Conservation (phyloP, 2,329 filamentous ascomycete genomes). For the Didymella arachidicola region DNA sequence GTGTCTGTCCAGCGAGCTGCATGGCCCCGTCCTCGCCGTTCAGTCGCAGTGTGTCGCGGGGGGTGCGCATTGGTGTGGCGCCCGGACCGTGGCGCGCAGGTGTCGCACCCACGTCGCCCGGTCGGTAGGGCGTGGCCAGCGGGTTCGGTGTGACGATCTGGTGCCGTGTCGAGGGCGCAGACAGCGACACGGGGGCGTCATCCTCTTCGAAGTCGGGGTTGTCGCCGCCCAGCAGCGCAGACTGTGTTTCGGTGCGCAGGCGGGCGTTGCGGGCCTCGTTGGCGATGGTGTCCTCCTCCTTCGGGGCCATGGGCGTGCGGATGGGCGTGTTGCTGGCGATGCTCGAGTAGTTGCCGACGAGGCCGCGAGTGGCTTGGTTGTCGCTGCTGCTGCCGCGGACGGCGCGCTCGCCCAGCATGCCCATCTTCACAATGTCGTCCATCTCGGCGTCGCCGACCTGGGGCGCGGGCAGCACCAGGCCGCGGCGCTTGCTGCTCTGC, state of each 20-base stretch:
- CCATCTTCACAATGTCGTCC: slow-evolving; percentile 99
- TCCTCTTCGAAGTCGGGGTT: slow-evolving; percentile 90
- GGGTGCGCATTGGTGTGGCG: slow-evolving; percentile 85
- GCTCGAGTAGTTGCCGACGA: slow-evolving; percentile 85
- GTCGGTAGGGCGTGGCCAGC: slow-evolving; percentile 84
- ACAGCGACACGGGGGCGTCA: slow-evolving; percentile 82
- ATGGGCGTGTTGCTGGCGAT: slow-evolving; percentile 86
- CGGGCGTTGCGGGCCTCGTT: slow-evolving; percentile 96
- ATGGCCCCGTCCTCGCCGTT: slow-evolving; percentile 73
- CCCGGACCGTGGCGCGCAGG: slow-evolving; percentile 68
- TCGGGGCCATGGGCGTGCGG: slow-evolving; percentile 86
- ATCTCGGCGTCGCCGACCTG: slow-evolving; percentile 93
- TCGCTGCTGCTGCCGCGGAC: slow-evolving; percentile 80
- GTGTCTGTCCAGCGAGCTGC: slow-evolving; percentile 75
- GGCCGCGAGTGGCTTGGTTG: slow-evolving; percentile 81
- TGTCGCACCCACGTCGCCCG: slow-evolving; percentile 72
- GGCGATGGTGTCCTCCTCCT: slow-evolving; percentile 92
- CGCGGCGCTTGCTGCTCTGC: slow-evolving; percentile 89
- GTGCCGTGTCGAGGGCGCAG: slow-evolving; percentile 81
- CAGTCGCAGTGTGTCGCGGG: slow-evolving; percentile 84
- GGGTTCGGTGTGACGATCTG: slow-evolving; percentile 92
- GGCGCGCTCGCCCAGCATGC: slow-evolving; percentile 88
- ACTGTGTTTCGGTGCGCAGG: slow-evolving; percentile 91
- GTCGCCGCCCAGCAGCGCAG: slow-evolving; percentile 89
- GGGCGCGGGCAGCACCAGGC: slow-evolving; percentile 83